These are phyloP conservation scores for Teunomyces funiuensis DNA, from an alignment of 805 yeast genomes.

Conservation along the genomic window DNA sequence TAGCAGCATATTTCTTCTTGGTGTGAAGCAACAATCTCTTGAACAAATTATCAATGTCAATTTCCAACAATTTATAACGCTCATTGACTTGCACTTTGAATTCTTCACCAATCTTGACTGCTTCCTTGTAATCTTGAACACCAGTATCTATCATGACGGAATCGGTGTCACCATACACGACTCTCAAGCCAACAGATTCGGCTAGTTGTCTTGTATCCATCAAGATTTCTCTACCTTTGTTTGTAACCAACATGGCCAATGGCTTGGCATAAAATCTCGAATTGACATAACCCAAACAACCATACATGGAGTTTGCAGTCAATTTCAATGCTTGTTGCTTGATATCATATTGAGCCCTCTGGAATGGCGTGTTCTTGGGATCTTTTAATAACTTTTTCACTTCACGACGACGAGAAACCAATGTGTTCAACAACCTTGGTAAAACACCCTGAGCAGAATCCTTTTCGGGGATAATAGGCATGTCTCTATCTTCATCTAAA, in stretches of 20 bases:
- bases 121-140: slow-evolving; percentile 64
- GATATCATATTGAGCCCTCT: slow-evolving; percentile 84
- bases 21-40: slow-evolving; percentile 81
- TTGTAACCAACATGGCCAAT: slow-evolving; percentile 91
- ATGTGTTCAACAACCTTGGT: slow-evolving; percentile 76
- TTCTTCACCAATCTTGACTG: slow-evolving; percentile 77
- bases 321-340: slow-evolving; percentile 93
- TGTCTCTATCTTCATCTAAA: slow-evolving; percentile 52
- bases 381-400: slow-evolving; percentile 84
- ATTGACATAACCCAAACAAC: slow-evolving; percentile 90
- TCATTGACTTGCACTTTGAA: slow-evolving; percentile 87
- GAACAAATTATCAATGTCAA: slow-evolving; percentile 93
- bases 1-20: slow-evolving; percentile 97
- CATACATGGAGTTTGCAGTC: slow-evolving; percentile 99
- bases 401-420: slow-evolving; percentile 89
- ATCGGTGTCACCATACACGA: slow-evolving; percentile 97
- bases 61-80: slow-evolving; percentile 81
- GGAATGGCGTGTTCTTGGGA: slow-evolving; percentile 60
- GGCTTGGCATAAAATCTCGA: slow-evolving; percentile 96
- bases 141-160: slow-evolving; percentile 98
- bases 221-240: slow-evolving; percentile 92
- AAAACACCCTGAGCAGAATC: slow-evolving; percentile 73
- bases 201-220: slow-evolving; percentile 92
- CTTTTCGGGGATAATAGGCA: slow-evolving; percentile 67
- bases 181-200: slow-evolving; percentile 76